Evolutionary conservation across 2,329 filamentous ascomycete species (phyloP).

Genomic region (Hypoxylon sp.): DNA sequence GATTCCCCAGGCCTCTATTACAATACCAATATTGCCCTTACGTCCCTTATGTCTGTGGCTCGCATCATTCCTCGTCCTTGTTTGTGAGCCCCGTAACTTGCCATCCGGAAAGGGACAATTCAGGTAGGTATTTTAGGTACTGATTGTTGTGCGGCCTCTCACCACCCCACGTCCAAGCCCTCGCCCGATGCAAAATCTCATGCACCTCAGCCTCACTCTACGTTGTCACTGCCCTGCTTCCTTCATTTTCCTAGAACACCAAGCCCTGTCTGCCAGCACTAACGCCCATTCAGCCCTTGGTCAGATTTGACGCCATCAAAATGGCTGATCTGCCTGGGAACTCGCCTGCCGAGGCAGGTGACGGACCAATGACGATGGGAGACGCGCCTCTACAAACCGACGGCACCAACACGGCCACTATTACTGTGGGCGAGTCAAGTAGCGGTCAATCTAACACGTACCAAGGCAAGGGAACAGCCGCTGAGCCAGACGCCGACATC

Average conservation of each 20-base stretch:
- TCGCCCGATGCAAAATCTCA: slow-evolving; percentile 8
- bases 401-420: slow-evolving; percentile 7
- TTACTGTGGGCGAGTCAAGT: slow-evolving; percentile 9
- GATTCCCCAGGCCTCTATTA: neutral
- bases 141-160: slow-evolving; percentile 2
- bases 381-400: slow-evolving; percentile 13
- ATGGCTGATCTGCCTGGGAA: slow-evolving; percentile 27
- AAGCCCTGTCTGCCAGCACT: slow-evolving; percentile 18
- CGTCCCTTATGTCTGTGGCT: neutral
- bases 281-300: slow-evolving; percentile 23
- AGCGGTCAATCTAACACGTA: slow-evolving; percentile 33
- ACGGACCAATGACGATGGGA: slow-evolving; percentile 8
- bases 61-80: neutral
- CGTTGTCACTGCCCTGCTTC: slow-evolving; percentile 27
- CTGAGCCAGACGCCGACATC: slow-evolving; percentile 8
- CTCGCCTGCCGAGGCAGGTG: slow-evolving; percentile 17
- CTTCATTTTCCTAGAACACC: slow-evolving; percentile 25
- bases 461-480: slow-evolving; percentile 10
- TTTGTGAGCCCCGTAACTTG: neutral
- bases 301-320: slow-evolving; percentile 10
- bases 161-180: no score
- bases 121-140: neutral
- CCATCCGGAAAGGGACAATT: slow-evolving; percentile 3
- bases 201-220: slow-evolving; percentile 35
- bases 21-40: neutral